Evolutionary conservation across 306 rosid genomes (phyloP).

Genomic region (Quercus parvula): DNA sequence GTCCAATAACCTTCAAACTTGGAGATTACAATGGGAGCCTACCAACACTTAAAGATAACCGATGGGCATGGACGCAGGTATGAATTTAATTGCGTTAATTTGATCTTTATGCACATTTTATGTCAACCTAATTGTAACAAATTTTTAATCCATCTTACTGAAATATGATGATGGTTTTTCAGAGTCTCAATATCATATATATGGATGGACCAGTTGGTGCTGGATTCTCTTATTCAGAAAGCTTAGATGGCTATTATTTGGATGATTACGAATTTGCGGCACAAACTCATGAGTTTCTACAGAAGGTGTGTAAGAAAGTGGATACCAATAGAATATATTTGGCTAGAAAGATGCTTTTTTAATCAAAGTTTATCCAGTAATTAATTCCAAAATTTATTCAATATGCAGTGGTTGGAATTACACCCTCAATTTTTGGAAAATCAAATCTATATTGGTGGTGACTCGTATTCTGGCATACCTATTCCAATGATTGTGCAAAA

Average conservation of each 20-base stretch:
- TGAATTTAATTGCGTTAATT: no score
- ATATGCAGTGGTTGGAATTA: slow-evolving; percentile 18
- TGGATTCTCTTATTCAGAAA: slow-evolving; percentile 3
- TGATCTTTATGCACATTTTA: no score
- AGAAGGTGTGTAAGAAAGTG: not conserved
- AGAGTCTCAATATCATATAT: no score
- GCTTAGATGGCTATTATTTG: not conserved
- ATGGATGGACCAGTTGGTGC: not conserved
- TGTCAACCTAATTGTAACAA: no score
- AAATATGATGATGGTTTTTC: no score
- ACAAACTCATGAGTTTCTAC: not conserved
- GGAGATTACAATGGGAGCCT: no score
- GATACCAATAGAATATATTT: not conserved
- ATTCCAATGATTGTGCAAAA: slow-evolving; percentile 11
- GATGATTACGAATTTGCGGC: not conserved
- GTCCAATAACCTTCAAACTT: no score
- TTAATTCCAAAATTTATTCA: not conserved
- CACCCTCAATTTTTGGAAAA: slow-evolving; percentile 12
- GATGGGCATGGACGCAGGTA: no score
- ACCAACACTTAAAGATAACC: no score
- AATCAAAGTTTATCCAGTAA: not conserved
- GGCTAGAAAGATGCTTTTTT: not conserved
- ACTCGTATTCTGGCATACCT: slow-evolving; percentile 18
- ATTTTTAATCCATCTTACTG: no score
- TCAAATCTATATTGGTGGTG: slow-evolving; percentile 16